These are phyloP conservation scores for Sclerotiophoma versabilis DNA, from an alignment of 2,329 filamentous ascomycete species.

Conservation along the genomic window DNA sequence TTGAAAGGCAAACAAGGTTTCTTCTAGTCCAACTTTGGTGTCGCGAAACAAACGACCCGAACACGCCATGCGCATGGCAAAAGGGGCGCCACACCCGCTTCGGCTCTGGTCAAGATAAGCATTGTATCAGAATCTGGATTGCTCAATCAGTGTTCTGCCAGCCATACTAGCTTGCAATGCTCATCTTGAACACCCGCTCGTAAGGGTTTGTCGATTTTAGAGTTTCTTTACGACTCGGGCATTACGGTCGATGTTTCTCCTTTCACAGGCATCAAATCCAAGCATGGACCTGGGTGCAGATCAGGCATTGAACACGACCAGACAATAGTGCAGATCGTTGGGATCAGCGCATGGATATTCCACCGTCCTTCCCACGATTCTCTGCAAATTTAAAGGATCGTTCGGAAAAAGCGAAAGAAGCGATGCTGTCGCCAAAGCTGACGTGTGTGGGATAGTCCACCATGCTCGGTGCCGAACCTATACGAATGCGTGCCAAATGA, in stretches of 20 bases:
- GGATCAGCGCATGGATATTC: neutral
- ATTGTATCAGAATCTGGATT: too few species aligned
- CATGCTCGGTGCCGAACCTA: too few species aligned
- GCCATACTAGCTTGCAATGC: neutral
- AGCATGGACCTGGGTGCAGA: neutral
- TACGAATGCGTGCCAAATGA: constrained; percentile 1
- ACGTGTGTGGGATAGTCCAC: too few species aligned
- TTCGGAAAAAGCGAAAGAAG: too few species aligned
- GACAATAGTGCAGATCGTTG: neutral
- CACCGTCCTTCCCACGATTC: neutral
- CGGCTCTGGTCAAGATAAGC: too few species aligned
- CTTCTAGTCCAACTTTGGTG: neutral
- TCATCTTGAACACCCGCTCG: neutral
- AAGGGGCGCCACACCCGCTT: neutral
- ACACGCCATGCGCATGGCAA: neutral
- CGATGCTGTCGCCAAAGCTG: too few species aligned
- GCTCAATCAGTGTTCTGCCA: too few species aligned
- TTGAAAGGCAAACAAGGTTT: too few species aligned
- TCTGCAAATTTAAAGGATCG: constrained; percentile 1
- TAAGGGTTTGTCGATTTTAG: neutral
- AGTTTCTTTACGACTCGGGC: neutral
- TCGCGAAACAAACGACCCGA: neutral
- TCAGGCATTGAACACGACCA: neutral
- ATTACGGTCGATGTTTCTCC: neutral
- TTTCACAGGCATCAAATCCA: neutral